phyloP scores from a whole-genome alignment of 805 yeast species.

The Sugiyamaella chiloensis region DNA sequence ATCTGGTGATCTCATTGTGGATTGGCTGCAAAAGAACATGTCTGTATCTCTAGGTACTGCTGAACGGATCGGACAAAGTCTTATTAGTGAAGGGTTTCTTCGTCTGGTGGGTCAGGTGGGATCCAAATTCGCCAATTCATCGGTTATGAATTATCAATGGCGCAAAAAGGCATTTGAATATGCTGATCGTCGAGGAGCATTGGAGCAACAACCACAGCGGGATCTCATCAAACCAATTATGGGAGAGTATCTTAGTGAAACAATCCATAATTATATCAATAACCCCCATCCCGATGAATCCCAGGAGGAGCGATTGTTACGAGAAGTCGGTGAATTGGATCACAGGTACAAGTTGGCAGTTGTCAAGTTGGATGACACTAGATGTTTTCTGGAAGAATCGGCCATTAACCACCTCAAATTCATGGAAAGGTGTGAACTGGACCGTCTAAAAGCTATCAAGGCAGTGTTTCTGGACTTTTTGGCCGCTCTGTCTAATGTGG shows the following conservation, averaged over 20 bases:
- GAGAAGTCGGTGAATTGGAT: slow-evolving; percentile 61
- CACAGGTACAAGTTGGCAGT: slow-evolving; percentile 52
- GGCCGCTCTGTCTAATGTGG: slow-evolving; percentile 59
- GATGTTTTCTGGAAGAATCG: slow-evolving; percentile 71
- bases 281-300: slow-evolving; percentile 44
- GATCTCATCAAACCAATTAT: slow-evolving; percentile 24
- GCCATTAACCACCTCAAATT: slow-evolving; percentile 68
- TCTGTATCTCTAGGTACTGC: slow-evolving; percentile 51
- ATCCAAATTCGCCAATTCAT: slow-evolving; percentile 63
- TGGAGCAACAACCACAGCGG: slow-evolving; percentile 13
- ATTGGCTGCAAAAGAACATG: slow-evolving; percentile 53
- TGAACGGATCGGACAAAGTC: slow-evolving; percentile 72
- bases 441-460: slow-evolving; percentile 71
- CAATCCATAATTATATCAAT: slow-evolving; percentile 27
- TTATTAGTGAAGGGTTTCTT: slow-evolving; percentile 58
- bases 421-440: slow-evolving; percentile 80
- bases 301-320: slow-evolving; percentile 47
- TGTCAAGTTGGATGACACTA: slow-evolving; percentile 54
- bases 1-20: slow-evolving; percentile 58
- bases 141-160: slow-evolving; percentile 80
- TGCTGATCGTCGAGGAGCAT: slow-evolving; percentile 43
- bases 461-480: slow-evolving; percentile 71
- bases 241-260: slow-evolving; percentile 32
- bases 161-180: slow-evolving; percentile 61
- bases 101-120: slow-evolving; percentile 62